Base-by-base conservation (phyloP, 2,329 filamentous ascomycete genomes). In the Orbilia javanica region DNA sequence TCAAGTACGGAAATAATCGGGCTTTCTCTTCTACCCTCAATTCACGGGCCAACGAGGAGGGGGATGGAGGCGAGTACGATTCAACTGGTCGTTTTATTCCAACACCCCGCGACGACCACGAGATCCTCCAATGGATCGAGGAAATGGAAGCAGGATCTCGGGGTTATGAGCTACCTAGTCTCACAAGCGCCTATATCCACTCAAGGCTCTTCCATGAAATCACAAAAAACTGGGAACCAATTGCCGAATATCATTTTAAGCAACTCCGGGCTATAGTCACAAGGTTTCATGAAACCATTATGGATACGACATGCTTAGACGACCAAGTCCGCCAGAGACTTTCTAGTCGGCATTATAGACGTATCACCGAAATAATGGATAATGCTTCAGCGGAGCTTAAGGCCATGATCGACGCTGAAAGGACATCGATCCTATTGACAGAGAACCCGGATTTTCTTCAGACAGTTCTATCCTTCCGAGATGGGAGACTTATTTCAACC, bases 381-480 rank as follows among this genome's bases (percentile, higher is more conserved):
- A 36, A 20, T 11, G 69, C 69, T 0, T 18, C 13, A 4, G 15
- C 18, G 13, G 69, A 73, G 27, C 39, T 73, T 4, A 18, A 34
- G 5, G 36, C 57, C 5, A 73, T 63, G 34, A 73, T 73, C n/a
- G 39, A 48, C 4, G 69, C 69, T 3, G 69, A 73, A 42, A 57
- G 50, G 60, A 66, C 60, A 15, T 73, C 69, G 0, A 66, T 73
- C 22, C 36, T 73, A 11, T 42, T 66, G 27, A 73, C 69, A 0
- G 69, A 73, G 27, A 73, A 73, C n/a, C 69, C 69, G 46, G 69
- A 73, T 36, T 73, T 57, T 11, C 11, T 60, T 6, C 13, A 31
- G 50, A 65, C 39, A 20, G 60, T 60, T 7, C 4, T 5, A 1
- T 39, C 31, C 10, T 73, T 73, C 25, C 27, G 50, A 2, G 50